Evolutionary conservation across 768 basidiomycete species (phyloP).

Genomic region (Neoboletus subvelutipes): DNA sequence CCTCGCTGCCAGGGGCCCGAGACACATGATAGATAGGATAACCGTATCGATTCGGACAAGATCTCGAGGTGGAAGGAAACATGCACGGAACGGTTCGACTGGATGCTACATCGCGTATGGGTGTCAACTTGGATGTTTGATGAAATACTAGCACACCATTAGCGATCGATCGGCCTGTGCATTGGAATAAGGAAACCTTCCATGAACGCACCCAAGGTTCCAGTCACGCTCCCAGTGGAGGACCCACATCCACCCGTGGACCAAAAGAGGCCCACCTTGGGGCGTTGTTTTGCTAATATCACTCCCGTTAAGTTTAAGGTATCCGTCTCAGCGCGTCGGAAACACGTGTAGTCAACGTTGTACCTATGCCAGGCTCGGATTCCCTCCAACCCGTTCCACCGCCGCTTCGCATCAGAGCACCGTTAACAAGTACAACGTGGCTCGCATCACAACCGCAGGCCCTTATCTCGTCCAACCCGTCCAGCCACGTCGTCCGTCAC

Average conservation of each 20-base stretch:
- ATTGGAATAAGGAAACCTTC: neutral
- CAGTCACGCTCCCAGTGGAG: neutral
- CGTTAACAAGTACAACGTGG: neutral
- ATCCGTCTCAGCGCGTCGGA: conserved; percentile 10
- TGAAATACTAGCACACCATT: too few species aligned
- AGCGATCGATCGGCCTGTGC: conserved; percentile 5
- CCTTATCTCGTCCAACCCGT: neutral
- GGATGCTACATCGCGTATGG: neutral
- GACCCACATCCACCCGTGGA: neutral
- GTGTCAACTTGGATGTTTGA: neutral
- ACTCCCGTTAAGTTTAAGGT: neutral
- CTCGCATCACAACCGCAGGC: neutral
- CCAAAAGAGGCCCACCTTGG: neutral
- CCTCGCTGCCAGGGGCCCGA: conserved; percentile 10
- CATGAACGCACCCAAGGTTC: neutral
- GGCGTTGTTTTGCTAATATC: neutral
- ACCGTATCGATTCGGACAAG: neutral
- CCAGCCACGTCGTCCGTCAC: neutral
- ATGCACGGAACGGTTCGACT: neutral
- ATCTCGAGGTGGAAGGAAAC: conserved; percentile 2
- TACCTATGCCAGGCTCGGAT: neutral
- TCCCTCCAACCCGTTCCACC: neutral
- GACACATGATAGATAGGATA: conserved; percentile 2
- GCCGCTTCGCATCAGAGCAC: neutral
- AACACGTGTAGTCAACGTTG: conserved; percentile 23